Conservation (phyloP, 352 stramenopile species). For the Globisporangium spiculum region DNA sequence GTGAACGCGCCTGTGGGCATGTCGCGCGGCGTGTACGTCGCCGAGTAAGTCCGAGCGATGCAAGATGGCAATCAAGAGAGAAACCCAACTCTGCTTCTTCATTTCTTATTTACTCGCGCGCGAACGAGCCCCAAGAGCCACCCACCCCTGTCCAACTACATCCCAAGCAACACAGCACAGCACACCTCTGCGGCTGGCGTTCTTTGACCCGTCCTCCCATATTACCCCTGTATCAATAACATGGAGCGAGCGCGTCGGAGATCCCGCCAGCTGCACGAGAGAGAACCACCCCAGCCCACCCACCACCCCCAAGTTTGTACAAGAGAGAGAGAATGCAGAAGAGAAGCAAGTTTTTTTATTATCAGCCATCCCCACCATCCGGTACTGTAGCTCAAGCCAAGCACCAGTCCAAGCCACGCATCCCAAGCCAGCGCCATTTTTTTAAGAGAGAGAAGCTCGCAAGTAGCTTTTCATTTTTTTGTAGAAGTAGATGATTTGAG, state of each 20-base stretch:
- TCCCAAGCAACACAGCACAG: conserved; percentile 1
- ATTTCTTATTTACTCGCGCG: conserved; percentile 22
- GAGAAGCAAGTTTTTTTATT: conserved; percentile 19
- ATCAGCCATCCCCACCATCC: conserved; percentile 4
- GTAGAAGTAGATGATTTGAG: conserved; percentile 36
- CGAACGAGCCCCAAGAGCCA: neutral
- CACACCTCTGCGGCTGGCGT: neutral
- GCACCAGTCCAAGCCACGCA: neutral
- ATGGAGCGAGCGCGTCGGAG: conserved; percentile 7
- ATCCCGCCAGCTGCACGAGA: neutral
- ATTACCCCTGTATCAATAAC: conserved; percentile 23
- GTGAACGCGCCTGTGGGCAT: conserved; percentile 58
- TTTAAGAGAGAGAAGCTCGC: conserved; percentile 3
- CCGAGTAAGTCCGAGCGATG: conserved; percentile 37
- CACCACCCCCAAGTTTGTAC: conserved; percentile 16
- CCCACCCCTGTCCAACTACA: conserved; percentile 5
- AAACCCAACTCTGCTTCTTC: conserved; percentile 11
- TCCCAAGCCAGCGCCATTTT: conserved; percentile 13
- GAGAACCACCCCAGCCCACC: neutral
- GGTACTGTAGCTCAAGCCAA: conserved; percentile 13
- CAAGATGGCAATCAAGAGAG: conserved; percentile 13
- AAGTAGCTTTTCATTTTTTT: conserved; percentile 25
- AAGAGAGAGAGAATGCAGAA: conserved; percentile 15
- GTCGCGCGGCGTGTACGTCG: conserved; percentile 59
- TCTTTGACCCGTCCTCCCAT: conserved; percentile 5